phyloP scores from a whole-genome alignment of 768 basidiomycete genomes.

The Leccinum pellstonianum region DNA sequence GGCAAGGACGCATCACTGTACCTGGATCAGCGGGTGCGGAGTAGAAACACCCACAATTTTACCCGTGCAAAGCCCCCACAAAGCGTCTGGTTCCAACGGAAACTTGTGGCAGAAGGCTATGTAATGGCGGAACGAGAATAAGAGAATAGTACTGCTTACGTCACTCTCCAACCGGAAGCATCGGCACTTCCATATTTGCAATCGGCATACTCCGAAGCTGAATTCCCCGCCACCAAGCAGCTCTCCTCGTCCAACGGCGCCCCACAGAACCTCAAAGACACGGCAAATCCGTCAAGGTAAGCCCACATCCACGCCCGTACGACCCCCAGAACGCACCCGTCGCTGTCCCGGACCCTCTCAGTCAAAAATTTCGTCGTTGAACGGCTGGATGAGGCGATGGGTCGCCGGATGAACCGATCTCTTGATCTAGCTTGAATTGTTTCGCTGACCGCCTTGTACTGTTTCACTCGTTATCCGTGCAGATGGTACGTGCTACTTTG shows the following conservation, averaged over 20 bases:
- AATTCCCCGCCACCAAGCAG: conserved; percentile 21
- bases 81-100: too few species aligned
- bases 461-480: background rate
- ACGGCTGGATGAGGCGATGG: conserved; percentile 43
- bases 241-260: conserved; percentile 13
- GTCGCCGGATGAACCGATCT: conserved; percentile 37
- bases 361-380: conserved; percentile 12
- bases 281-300: conserved; percentile 59
- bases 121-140: too few species aligned
- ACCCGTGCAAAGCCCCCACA: too few species aligned
- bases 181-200: conserved; percentile 11
- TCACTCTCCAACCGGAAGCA: background rate
- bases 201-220: conserved; percentile 31
- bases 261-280: conserved; percentile 26
- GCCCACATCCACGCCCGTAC: conserved; percentile 36
- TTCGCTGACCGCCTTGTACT: conserved; percentile 19
- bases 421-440: conserved; percentile 16
- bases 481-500: conserved; percentile 27
- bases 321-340: conserved; percentile 11
- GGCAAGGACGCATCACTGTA: too few species aligned
- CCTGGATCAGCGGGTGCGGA: too few species aligned
- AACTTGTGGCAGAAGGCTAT: too few species aligned
- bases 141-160: too few species aligned
- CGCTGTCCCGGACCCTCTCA: background rate
- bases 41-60: too few species aligned